Evolutionary conservation across 192 early-diverging fungal genomes (phyloP), one percentile per base, ranked within the genome.

Genomic region (Phlyctochytrium bullatum): DNA sequence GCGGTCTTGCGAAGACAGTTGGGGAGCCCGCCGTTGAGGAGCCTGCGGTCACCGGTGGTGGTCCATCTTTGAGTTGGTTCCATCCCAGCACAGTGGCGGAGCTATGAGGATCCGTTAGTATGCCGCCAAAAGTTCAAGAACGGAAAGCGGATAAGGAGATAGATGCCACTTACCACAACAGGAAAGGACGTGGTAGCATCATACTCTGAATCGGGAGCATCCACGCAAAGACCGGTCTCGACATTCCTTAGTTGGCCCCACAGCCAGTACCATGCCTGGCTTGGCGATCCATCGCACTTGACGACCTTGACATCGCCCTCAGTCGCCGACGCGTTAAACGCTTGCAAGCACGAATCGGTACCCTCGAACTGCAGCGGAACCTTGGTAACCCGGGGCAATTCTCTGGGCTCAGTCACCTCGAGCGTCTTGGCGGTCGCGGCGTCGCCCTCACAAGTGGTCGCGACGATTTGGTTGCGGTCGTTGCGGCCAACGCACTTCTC

Each of bases 201-300:
- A 24, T 16, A 47, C 14, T n/a, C 35, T n/a, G 14, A 35, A 25
- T 62, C 40, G 40, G 40, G 34, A 3, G 68, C 59, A 52, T 62
- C 52, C 24, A 69, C 23, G 47, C 68, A 69, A 53, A 69, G 61
- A 24, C 68, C 68, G 34, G 36, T 69, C 24, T 33, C 60, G 34
- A 69, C 68, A 29, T 69, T 69, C 6, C 52, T n/a, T 17, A 69
- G 61, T 29, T 63, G 59, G 16, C 68, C 68, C 36, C 56, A 69
- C 24, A 36, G 50, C 35, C 23, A 63, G 30, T 63, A 63, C 68
- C 68, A 69, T 23, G 52, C 40, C 54, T 66, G 54, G 23, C 54
- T 20, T 17, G 53, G 32, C 17, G 35, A 33, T 20, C 50, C 54
- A 54, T 27, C 25, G 54, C 63, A 64, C 14, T 28, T 47, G 34